These are phyloP conservation scores for Gyromitra esculenta DNA, from an alignment of 2,329 filamentous ascomycete genomes.

Conservation along the genomic window DNA sequence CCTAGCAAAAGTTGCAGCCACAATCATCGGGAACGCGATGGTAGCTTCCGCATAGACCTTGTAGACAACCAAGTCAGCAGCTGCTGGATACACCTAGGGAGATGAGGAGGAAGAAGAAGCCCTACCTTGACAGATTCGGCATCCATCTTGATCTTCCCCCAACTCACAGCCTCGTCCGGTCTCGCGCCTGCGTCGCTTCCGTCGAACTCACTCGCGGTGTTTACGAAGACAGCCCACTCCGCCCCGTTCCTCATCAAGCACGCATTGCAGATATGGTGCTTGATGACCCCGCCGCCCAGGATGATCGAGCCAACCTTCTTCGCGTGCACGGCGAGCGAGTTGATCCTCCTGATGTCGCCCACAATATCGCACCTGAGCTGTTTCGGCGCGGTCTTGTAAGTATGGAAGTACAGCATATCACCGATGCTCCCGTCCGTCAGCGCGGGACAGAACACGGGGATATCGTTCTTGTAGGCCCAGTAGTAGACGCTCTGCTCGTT, in stretches of 20 bases:
- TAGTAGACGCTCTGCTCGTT: constrained; percentile 92
- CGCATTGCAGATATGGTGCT: constrained; percentile 98
- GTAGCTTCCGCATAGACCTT: constrained; percentile 73
- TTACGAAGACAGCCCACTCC: constrained; percentile 96
- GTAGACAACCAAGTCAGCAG: background rate
- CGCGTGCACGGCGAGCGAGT: constrained; percentile 87
- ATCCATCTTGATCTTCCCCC: constrained; percentile 88
- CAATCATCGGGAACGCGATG: constrained; percentile 73
- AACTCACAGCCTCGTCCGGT: constrained; percentile 95
- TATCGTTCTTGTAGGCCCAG: constrained; percentile 97
- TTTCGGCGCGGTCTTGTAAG: constrained; percentile 84
- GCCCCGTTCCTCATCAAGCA: constrained; percentile 97
- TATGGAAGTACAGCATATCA: constrained; percentile 99
- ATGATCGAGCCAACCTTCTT: constrained; percentile 95
- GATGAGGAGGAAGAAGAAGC: constrained; percentile 23
- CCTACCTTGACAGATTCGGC: constrained; percentile 88
- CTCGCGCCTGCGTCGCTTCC: constrained; percentile 94
- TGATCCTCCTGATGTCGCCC: constrained; percentile 90
- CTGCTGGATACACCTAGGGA: constrained; percentile 36
- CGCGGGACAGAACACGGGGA: constrained; percentile 95
- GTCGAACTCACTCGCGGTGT: constrained; percentile 97
- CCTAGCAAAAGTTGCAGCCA: constrained; percentile 67
- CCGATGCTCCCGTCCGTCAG: constrained; percentile 94
- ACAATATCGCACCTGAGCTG: constrained; percentile 90
- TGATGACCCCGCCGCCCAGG: constrained; percentile 91